Evolutionary conservation across 768 basidiomycete genomes (phyloP).

Genomic region (Boletus sp.): DNA sequence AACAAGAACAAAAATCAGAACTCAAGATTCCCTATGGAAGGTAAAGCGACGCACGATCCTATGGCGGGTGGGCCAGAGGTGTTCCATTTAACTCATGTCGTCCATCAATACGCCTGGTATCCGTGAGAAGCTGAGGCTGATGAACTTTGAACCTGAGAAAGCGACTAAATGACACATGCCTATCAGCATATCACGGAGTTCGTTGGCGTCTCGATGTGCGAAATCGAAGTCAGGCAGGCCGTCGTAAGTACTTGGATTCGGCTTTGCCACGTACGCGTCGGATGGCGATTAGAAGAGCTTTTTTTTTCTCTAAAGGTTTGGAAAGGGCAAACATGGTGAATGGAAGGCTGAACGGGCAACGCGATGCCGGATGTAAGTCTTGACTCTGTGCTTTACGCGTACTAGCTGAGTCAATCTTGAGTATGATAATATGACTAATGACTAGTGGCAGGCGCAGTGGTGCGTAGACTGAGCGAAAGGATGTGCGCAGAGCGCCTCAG

Average conservation of each 20-base stretch:
- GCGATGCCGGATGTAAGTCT: too few relatives aligned
- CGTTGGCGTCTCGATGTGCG: conserved; percentile 19
- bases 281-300: conserved; percentile 22
- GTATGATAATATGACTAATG: too few relatives aligned
- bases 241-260: neutral
- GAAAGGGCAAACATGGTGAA: neutral
- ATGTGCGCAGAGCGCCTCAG: too few relatives aligned
- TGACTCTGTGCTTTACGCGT: too few relatives aligned
- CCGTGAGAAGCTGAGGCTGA: conserved; percentile 31
- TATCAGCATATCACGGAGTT: conserved; percentile 15
- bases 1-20: neutral
- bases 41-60: conserved; percentile 41
- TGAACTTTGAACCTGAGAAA: neutral
- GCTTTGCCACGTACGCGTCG: conserved; percentile 5
- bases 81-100: conserved; percentile 18
- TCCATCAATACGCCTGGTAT: conserved; percentile 44
- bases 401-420: too few relatives aligned
- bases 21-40: neutral
- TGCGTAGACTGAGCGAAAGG: too few relatives aligned
- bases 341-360: too few relatives aligned
- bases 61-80: conserved; percentile 40
- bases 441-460: too few relatives aligned
- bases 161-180: neutral
- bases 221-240: conserved; percentile 7
- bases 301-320: conserved; percentile 4